A percentile compares a stretch with the other conserved stretches of the same genome.
Evolutionary conservation across 768 basidiomycete species (phyloP).

Genomic region (Suillus alpinus): DNA sequence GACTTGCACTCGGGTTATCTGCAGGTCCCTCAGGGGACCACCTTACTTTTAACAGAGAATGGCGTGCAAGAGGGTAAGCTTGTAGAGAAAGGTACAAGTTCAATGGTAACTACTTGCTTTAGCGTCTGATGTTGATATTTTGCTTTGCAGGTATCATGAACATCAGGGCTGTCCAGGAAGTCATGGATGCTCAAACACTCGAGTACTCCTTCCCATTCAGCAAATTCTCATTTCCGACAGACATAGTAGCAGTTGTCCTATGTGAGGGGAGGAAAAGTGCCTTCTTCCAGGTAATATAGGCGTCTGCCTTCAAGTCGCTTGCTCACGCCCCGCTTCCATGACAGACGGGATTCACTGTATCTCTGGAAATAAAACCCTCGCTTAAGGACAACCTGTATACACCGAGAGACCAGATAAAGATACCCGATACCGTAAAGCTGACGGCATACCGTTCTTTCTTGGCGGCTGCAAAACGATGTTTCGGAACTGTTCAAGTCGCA

Average conservation of each 20-base stretch:
- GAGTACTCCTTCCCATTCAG: conserved; percentile 79
- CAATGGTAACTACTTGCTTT: background rate
- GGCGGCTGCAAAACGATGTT: conserved; percentile 48
- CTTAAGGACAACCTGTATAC: conserved; percentile 46
- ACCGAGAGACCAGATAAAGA: conserved; percentile 35
- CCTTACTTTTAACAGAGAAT: conserved; percentile 63
- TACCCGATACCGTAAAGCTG: conserved; percentile 49
- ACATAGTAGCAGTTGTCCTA: conserved; percentile 62
- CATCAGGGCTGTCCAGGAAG: conserved; percentile 59
- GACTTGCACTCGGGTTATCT: conserved; percentile 74
- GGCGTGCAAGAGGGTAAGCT: conserved; percentile 68
- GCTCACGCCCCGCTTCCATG: conserved; percentile 2
- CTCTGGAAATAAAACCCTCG: conserved; percentile 37
- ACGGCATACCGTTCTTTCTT: conserved; percentile 56
- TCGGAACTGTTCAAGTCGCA: conserved; percentile 51
- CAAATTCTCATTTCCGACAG: conserved; percentile 68
- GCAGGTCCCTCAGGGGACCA: conserved; percentile 63
- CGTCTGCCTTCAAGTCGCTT: background rate
- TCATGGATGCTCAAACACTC: conserved; percentile 62
- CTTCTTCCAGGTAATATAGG: conserved; percentile 58
- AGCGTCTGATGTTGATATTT: background rate
- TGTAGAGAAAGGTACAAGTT: conserved; percentile 40
- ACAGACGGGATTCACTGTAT: conserved; percentile 61
- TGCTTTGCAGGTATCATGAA: conserved; percentile 54
- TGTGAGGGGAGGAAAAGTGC: conserved; percentile 66